phyloP scores from a whole-genome alignment of 2,329 filamentous ascomycete species.

The Thelonectria discophora region DNA sequence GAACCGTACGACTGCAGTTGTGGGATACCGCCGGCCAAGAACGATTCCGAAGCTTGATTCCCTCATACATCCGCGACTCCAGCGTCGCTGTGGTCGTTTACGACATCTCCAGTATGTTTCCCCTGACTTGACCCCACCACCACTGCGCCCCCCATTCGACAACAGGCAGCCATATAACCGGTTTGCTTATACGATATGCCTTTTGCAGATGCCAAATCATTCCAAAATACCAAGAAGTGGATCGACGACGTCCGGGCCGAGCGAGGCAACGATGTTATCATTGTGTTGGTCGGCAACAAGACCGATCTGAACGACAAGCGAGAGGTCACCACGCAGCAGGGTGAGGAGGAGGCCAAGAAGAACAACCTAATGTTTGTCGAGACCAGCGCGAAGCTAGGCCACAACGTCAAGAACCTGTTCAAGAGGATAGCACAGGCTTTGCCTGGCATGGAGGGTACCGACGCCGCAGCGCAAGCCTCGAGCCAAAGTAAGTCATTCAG shows the following conservation, averaged over 20 bases:
- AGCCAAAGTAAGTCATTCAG: constrained; percentile 75
- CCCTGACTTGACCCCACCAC: constrained; percentile 35
- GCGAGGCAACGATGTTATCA: constrained; percentile 97
- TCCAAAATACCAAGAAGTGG: constrained; percentile 99
- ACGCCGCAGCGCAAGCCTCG: constrained; percentile 75
- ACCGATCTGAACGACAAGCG: constrained; percentile 98
- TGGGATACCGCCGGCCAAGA: constrained; percentile 99
- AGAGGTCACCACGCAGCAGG: constrained; percentile 94
- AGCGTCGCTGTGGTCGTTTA: constrained; percentile 98
- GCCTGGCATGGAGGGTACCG: constrained; percentile 95
- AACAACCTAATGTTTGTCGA: constrained; percentile 99
- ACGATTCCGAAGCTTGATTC: constrained; percentile 94
- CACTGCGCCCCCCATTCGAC: constrained; percentile 18
- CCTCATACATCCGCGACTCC: constrained; percentile 97
- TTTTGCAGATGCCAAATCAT: constrained; percentile 82
- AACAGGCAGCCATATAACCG: constrained; percentile 15
- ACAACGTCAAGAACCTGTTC: constrained; percentile 98
- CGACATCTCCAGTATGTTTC: constrained; percentile 82
- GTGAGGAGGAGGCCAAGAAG: constrained; percentile 97
- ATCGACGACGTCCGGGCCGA: constrained; percentile 98
- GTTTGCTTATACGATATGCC: constrained; percentile 31
- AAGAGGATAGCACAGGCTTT: constrained; percentile 97
- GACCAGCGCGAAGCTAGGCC: constrained; percentile 95
- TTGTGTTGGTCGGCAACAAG: constrained; percentile 98
- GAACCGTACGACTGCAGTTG: constrained; percentile 94